A percentile compares a stretch with the other conserved stretches of the same genome.
Conservation (phyloP, 257 asterid genomes). For the Scutellaria baicalensis region DNA sequence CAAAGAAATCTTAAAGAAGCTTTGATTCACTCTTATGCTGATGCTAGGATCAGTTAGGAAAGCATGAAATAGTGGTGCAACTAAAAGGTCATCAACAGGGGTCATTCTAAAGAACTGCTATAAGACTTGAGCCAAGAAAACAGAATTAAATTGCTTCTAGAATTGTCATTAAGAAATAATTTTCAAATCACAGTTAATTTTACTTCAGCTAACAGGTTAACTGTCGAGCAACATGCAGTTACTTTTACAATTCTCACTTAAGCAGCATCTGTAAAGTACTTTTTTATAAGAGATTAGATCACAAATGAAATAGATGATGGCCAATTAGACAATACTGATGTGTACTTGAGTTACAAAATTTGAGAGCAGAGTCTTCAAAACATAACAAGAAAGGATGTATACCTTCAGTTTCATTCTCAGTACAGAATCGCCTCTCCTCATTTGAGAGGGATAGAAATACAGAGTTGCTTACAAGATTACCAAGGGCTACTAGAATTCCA, state of each 20-base stretch:
- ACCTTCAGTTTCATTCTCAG: constrained; percentile 69
- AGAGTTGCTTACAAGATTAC: constrained; percentile 90
- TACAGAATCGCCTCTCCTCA: constrained; percentile 57
- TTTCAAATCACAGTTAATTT: not conserved
- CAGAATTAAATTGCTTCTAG: too few relatives aligned
- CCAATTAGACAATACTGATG: not conserved
- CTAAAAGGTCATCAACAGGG: too few relatives aligned
- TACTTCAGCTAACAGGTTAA: not conserved
- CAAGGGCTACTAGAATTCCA: constrained; percentile 95
- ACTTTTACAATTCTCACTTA: not conserved
- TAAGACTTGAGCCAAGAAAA: too few relatives aligned
- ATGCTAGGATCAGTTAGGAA: not conserved
- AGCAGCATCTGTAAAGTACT: not conserved
- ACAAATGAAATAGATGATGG: not conserved
- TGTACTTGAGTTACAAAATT: not conserved
- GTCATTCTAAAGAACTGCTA: too few relatives aligned
- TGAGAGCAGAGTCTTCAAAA: not conserved
- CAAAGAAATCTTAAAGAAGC: not conserved
- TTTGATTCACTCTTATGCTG: constrained; percentile 2
- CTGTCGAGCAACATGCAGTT: not conserved
- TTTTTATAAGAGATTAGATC: constrained; percentile 15
- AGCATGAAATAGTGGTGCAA: not conserved
- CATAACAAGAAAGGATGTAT: not conserved
- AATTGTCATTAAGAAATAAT: not conserved
- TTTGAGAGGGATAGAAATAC: constrained; percentile 76